Conservation (phyloP, 306 rosid species). For the Vicia villosa region DNA sequence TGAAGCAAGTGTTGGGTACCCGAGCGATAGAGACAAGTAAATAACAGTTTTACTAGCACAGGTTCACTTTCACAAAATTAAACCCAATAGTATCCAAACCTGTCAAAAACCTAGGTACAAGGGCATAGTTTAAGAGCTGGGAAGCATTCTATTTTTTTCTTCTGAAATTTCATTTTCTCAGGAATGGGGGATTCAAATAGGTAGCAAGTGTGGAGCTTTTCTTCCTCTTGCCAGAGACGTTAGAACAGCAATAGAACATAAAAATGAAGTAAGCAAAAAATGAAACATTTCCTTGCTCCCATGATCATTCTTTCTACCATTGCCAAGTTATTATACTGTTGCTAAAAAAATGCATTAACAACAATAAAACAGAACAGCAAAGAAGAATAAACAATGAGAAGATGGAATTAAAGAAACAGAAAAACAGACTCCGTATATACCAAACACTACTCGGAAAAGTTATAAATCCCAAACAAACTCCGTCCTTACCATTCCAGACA, state of each 20-base stretch:
- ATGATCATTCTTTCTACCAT: background rate
- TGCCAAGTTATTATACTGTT: background rate
- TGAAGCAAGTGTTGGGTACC: background rate
- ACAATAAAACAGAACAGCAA: no score
- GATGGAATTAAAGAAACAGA: background rate
- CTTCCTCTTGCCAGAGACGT: background rate
- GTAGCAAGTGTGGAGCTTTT: background rate
- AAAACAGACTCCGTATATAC: background rate
- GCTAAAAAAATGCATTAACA: background rate
- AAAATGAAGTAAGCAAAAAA: background rate
- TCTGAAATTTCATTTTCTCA: background rate
- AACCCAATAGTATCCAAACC: background rate
- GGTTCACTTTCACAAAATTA: background rate
- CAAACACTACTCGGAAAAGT: background rate
- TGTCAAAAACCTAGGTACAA: background rate
- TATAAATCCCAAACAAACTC: background rate
- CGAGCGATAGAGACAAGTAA: background rate
- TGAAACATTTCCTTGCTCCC: background rate
- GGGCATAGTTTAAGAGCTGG: background rate
- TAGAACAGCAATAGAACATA: background rate
- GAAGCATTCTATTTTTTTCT: background rate
- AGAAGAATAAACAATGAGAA: background rate
- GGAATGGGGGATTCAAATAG: no score
- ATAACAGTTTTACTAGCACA: background rate
- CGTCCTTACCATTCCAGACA: background rate